A percentile compares a stretch with the other conserved stretches of the same genome.
phyloP scores from a whole-genome alignment of 345 rosid genomes.

The Salix dunnii region DNA sequence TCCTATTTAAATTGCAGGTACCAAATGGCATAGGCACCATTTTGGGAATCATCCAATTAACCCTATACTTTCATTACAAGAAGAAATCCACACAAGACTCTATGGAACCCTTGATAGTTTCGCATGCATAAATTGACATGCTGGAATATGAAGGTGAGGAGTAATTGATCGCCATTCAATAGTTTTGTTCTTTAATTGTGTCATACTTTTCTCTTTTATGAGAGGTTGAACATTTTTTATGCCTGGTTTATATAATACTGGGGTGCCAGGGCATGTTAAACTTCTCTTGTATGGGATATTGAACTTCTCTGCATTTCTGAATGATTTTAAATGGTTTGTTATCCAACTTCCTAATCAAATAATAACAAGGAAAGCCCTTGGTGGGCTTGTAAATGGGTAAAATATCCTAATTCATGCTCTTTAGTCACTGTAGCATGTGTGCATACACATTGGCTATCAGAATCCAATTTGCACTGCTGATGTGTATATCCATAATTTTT shows the following conservation, averaged over 20 bases:
- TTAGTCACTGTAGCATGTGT: neutral
- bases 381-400: neutral
- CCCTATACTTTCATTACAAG: constrained; percentile 57
- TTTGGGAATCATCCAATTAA: constrained; percentile 68
- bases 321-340: neutral
- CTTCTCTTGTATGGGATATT: too few relatives aligned
- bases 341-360: neutral
- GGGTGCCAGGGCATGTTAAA: neutral
- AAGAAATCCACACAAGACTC: constrained; percentile 30
- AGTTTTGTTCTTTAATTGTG: neutral
- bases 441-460: neutral
- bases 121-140: constrained; percentile 29
- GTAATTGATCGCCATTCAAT: neutral
- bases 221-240: neutral
- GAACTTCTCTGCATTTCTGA: neutral
- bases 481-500: neutral
- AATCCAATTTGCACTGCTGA: neutral
- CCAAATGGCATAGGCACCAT: constrained; percentile 82
- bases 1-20: constrained; percentile 43
- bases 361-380: neutral
- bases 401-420: neutral
- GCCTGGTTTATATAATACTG: neutral
- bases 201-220: neutral
- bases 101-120: constrained; percentile 55
- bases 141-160: neutral